phyloP scores from a whole-genome alignment of 352 stramenopile species.

The Pythium insidiosum region DNA sequence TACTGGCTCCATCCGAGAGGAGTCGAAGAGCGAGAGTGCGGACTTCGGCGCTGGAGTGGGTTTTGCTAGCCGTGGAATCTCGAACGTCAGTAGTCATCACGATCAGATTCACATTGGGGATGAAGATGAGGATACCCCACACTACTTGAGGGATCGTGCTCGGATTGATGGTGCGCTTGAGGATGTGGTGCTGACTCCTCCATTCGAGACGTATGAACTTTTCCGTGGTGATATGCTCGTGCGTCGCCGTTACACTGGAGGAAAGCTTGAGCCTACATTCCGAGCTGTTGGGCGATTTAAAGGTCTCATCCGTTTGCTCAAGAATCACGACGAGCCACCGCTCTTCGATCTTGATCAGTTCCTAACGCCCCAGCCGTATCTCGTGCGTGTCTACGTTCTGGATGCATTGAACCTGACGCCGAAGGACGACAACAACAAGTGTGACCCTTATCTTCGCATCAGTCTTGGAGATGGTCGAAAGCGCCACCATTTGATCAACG shows the following conservation, averaged over 20 bases:
- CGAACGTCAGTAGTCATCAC: no score
- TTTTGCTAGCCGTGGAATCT: no score
- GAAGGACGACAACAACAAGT: constrained; percentile 77
- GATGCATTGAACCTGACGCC: constrained; percentile 74
- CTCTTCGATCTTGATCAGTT: constrained; percentile 73
- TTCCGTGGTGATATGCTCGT: constrained; percentile 45
- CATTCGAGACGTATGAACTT: constrained; percentile 78
- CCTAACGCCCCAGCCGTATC: constrained; percentile 65
- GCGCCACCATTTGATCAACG: constrained; percentile 63
- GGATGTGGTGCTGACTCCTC: constrained; percentile 48
- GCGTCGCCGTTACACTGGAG: constrained; percentile 23
- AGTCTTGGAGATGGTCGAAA: constrained; percentile 70
- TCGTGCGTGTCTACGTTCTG: constrained; percentile 84
- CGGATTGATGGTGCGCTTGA: constrained; percentile 49
- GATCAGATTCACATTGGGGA: no score
- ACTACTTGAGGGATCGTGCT: constrained; percentile 60
- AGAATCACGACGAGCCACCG: constrained; percentile 52
- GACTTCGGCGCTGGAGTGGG: neutral
- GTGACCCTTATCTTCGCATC: constrained; percentile 79
- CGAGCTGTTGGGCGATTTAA: constrained; percentile 83
- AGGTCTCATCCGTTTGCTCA: constrained; percentile 77
- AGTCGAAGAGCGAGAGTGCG: neutral
- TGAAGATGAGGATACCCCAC: constrained; percentile 57
- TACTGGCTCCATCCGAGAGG: neutral
- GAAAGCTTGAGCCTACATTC: constrained; percentile 24